Evolutionary conservation across 192 early-diverging fungal genomes (phyloP).

Genomic region (Linnemannia schmuckeri): DNA sequence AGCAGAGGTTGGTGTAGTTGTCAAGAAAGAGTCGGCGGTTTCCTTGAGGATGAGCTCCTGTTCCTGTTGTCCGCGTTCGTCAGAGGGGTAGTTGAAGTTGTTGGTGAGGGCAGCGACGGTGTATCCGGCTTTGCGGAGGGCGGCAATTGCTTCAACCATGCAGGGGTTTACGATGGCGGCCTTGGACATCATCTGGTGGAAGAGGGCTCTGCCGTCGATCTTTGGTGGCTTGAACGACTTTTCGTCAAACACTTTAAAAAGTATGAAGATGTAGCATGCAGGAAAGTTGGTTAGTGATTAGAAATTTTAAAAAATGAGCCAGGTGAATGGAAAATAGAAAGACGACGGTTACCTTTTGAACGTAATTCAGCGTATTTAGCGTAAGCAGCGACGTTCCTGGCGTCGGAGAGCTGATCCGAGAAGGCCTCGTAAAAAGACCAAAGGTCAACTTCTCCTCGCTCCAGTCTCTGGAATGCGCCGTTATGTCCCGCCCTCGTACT

Average conservation of each 20-base stretch:
- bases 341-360: slow-evolving; percentile 20
- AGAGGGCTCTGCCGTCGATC: slow-evolving; percentile 73
- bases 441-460: slow-evolving; percentile 73
- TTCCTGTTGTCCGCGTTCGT: slow-evolving; percentile 39
- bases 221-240: slow-evolving; percentile 28
- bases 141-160: slow-evolving; percentile 65
- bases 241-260: slow-evolving; percentile 19
- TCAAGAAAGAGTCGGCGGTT: slow-evolving; percentile 6
- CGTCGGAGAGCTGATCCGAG: slow-evolving; percentile 69
- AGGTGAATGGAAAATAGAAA: neutral
- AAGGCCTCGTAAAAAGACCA: slow-evolving; percentile 70
- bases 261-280: neutral
- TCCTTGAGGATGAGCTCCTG: slow-evolving; percentile 45
- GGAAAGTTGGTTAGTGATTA: neutral
- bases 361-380: slow-evolving; percentile 51
- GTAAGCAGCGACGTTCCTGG: slow-evolving; percentile 63
- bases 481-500: slow-evolving; percentile 31
- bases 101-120: slow-evolving; percentile 88
- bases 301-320: neutral
- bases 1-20: neutral
- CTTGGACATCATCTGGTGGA: slow-evolving; percentile 74
- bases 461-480: slow-evolving; percentile 57
- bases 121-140: slow-evolving; percentile 62
- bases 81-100: slow-evolving; percentile 72
- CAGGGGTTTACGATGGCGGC: slow-evolving; percentile 56